phyloP scores from a whole-genome alignment of 192 early-diverging fungal genomes.

The Entomortierella lignicola region DNA sequence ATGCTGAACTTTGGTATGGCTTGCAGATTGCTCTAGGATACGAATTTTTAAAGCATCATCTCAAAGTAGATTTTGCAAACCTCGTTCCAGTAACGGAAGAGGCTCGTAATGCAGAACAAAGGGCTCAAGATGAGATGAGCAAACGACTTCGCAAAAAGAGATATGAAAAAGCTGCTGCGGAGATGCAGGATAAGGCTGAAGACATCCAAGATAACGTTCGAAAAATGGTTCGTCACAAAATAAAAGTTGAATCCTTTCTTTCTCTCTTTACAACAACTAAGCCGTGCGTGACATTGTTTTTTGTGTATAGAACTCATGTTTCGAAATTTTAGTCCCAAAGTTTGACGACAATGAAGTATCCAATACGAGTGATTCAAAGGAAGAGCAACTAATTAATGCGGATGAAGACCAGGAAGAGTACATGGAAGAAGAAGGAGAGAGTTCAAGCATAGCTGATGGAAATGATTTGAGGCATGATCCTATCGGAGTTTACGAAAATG shows the following conservation, averaged over 20 bases:
- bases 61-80: conserved; percentile 48
- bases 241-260: not conserved
- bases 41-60: conserved; percentile 63
- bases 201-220: conserved; percentile 55
- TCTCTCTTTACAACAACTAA: not conserved
- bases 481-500: conserved; percentile 57
- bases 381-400: conserved; percentile 1
- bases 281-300: not conserved
- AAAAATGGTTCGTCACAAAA: conserved; percentile 57
- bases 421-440: conserved; percentile 10
- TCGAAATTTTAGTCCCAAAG: conserved; percentile 64
- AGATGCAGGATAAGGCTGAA: conserved; percentile 54
- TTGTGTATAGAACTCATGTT: conserved; percentile 54
- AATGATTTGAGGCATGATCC: conserved; percentile 42
- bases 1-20: not conserved
- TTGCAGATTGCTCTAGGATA: conserved; percentile 62
- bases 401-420: conserved; percentile 26
- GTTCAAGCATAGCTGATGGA: conserved; percentile 10
- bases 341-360: conserved; percentile 41
- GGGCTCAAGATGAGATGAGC: conserved; percentile 42
- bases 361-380: conserved; percentile 8
- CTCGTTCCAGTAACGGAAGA: conserved; percentile 45
- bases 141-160: conserved; percentile 44
- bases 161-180: conserved; percentile 51
- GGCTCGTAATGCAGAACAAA: conserved; percentile 40